Evolutionary conservation across 306 rosid genomes (phyloP), one percentile per base, ranked within the genome.

Genomic region (Cucurbita ficifolia): DNA sequence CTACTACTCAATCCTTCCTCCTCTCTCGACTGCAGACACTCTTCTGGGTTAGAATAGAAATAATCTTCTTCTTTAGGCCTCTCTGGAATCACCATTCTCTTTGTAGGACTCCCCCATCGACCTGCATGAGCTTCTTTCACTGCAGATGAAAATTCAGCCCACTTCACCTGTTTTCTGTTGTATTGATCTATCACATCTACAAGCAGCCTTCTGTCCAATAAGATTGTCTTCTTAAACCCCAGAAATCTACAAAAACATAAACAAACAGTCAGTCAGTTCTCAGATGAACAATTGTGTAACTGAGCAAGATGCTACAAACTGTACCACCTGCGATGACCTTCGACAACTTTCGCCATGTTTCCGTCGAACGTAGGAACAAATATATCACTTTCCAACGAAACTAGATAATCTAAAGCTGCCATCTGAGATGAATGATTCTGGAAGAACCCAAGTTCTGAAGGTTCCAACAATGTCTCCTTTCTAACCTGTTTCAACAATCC

Each of bases 311-410:
- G 14, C 19, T 19, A 24, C 11, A 73, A 53, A 61, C 4, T 48
- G 79, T 89, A 94, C 99, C 99, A 94, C 99, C 99, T 89, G 84
- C 99, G 99, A 75, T 94, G 97, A 76, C 99, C 99, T 82, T 89
- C 99, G 60, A 94, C 99, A 11, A 94, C 99, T 84, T 91, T 94
- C 74, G 99, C 99, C 99, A 94, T 94, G 83, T 94, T 94, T 82
- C 99, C 99, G 48, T 94, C 99, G 79, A 89, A 94, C 0, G 99
- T 94, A 72, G 99, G 99, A 79, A 94, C 91, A 78, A 94, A 94
- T 59, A 91, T 90, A 83, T 94, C 97, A 61, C 99, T 94, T 85
- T 94, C 96, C 78, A 91, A 77, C 35, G 99, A 90, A 70, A 94
- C 99, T 17, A 94, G 96, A 77, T 94, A 94, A 87, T 94, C 99